These are phyloP conservation scores for Pythium dissotocum DNA, from an alignment of 352 stramenopile species.

Conservation along the genomic window DNA sequence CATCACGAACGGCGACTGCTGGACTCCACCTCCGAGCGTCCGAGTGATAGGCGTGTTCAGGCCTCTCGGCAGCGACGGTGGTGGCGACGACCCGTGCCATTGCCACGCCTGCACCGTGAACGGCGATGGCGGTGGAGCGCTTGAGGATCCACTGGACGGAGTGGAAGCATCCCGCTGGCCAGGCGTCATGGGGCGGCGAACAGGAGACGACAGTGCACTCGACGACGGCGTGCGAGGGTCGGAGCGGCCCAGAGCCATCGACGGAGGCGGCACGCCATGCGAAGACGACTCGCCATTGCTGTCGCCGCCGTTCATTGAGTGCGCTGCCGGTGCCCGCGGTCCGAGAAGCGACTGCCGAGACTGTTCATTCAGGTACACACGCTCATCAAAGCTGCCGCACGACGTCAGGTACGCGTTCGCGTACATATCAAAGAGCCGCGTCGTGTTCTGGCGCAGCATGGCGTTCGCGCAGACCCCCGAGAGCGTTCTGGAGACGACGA, in stretches of 20 bases:
- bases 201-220: conserved; percentile 25
- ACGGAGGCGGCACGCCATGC: conserved; percentile 17
- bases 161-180: conserved; percentile 20
- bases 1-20: conserved; percentile 45
- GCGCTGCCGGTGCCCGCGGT: conserved; percentile 16
- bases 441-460: conserved; percentile 27
- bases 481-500: neutral
- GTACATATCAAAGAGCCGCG: conserved; percentile 30
- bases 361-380: conserved; percentile 36
- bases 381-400: conserved; percentile 33
- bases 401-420: conserved; percentile 17
- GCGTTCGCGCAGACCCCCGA: conserved; percentile 14
- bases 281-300: conserved; percentile 18
- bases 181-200: conserved; percentile 21
- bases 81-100: conserved; percentile 62
- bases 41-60: conserved; percentile 34
- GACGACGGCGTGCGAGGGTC: conserved; percentile 9
- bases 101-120: conserved; percentile 68
- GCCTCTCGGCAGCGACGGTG: conserved; percentile 33
- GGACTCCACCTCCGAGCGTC: conserved; percentile 18
- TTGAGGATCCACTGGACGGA: conserved; percentile 7
- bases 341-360: conserved; percentile 34
- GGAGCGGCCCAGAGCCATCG: conserved; percentile 5
- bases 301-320: neutral
- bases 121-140: conserved; percentile 36